A percentile compares a stretch with the other conserved stretches of the same genome.
These are phyloP conservation scores for Kodamaea jinghongensis DNA, from an alignment of 805 yeast genomes.

Conservation along the genomic window DNA sequence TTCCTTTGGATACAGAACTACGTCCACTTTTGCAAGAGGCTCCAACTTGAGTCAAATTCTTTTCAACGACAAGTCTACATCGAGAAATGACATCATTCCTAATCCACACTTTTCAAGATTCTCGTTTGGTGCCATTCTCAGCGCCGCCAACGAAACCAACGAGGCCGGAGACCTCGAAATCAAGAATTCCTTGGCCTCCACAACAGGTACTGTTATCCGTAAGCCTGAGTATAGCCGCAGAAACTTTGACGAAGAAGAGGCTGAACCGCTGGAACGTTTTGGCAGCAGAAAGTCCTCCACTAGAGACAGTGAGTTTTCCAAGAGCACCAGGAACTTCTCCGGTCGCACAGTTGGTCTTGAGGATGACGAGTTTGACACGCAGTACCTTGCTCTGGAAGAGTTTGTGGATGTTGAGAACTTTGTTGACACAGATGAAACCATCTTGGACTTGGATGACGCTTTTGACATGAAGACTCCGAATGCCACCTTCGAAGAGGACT, in stretches of 20 bases:
- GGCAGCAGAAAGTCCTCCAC: constrained; percentile 22
- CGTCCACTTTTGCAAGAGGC: constrained; percentile 1
- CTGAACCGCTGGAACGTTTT: constrained; percentile 1
- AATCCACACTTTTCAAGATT: constrained; percentile 43
- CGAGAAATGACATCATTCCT: constrained; percentile 24
- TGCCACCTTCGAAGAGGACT: constrained; percentile 14
- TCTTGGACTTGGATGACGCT: constrained; percentile 20
- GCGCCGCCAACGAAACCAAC: constrained; percentile 7
- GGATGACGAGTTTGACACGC: constrained; percentile 27
- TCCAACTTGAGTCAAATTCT: constrained; percentile 20
- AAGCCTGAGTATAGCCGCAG: constrained; percentile 9
- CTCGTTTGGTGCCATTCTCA: constrained; percentile 37
- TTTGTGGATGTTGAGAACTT: constrained; percentile 15
- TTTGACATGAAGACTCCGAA: constrained; percentile 1
- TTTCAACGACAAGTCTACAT: constrained; percentile 10
- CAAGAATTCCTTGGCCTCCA: constrained; percentile 11
- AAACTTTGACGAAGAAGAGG: background rate
- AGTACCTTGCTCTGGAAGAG: constrained; percentile 20
- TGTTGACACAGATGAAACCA: constrained; percentile 19
- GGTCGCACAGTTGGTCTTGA: constrained; percentile 19
- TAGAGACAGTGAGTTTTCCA: constrained; percentile 1
- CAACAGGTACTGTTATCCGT: constrained; percentile 20
- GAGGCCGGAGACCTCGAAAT: constrained; percentile 13
- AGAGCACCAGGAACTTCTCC: constrained; percentile 8
- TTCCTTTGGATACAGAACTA: constrained; percentile 6